These are phyloP conservation scores for Cardiospermum halicacabum DNA, from an alignment of 345 rosid species.

Conservation along the genomic window DNA sequence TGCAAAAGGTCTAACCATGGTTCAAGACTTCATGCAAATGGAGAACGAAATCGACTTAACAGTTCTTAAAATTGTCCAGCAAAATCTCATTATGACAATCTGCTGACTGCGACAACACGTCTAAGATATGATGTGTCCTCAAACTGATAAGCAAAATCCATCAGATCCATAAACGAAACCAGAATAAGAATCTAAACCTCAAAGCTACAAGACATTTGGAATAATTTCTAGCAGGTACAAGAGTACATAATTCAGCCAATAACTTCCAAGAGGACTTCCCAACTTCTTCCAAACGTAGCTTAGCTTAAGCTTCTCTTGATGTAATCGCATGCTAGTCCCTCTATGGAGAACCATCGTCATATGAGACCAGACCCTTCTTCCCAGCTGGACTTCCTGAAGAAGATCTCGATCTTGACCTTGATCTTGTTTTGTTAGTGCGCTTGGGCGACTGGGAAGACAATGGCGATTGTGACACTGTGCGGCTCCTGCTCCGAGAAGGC, in stretches of 20 bases:
- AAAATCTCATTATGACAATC: background rate
- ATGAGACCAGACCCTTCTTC: conserved; percentile 63
- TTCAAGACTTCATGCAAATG: no score
- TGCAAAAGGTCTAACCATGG: background rate
- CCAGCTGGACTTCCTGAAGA: conserved; percentile 57
- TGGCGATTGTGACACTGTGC: conserved; percentile 51
- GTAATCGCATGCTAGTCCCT: no score
- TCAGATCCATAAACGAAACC: background rate
- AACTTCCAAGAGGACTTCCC: background rate
- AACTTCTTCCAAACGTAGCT: background rate
- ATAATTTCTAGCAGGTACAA: background rate
- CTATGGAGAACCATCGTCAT: conserved; percentile 58
- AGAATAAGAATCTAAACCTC: background rate
- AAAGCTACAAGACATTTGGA: background rate
- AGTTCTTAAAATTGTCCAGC: background rate
- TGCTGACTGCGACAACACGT: background rate
- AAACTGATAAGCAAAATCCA: background rate
- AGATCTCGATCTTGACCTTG: conserved; percentile 51
- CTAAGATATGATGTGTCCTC: background rate
- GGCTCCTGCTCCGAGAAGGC: conserved; percentile 55
- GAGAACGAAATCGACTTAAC: background rate
- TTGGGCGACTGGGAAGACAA: conserved; percentile 53
- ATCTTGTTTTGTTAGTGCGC: conserved; percentile 41
- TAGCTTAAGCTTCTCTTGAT: background rate
- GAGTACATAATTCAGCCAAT: background rate